Conservation (phyloP, 257 asterid genomes). For the Primulina eburnea region DNA sequence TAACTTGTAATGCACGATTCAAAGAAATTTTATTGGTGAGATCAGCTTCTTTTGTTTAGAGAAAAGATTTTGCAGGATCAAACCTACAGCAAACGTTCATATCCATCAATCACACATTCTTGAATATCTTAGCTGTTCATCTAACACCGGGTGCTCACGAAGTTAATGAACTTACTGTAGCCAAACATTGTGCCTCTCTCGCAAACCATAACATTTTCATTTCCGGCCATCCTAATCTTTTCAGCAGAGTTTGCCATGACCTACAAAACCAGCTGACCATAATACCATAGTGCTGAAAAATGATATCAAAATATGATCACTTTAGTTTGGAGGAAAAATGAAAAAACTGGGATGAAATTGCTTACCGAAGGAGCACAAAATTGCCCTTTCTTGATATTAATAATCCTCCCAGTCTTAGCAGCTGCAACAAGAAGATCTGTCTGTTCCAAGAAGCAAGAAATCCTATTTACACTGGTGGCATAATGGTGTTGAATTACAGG, state of each 20-base stretch:
- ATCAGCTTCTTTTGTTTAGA: background rate
- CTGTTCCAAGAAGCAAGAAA: constrained; percentile 40
- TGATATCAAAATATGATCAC: constrained; percentile 1
- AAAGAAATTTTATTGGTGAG: background rate
- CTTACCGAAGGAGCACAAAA: constrained; percentile 87
- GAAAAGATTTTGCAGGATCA: background rate
- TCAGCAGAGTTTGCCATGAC: constrained; percentile 94
- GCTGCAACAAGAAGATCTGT: constrained; percentile 95
- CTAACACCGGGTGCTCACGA: background rate
- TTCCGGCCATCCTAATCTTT: constrained; percentile 90
- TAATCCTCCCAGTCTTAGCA: constrained; percentile 81
- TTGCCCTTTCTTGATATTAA: constrained; percentile 93
- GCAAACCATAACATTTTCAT: constrained; percentile 94
- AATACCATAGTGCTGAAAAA: constrained; percentile 18
- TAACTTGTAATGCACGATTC: background rate
- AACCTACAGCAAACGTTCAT: background rate
- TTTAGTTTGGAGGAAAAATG: background rate
- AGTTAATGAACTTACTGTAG: constrained; percentile 57
- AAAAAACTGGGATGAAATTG: background rate
- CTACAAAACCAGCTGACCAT: constrained; percentile 38
- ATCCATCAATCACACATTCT: background rate
- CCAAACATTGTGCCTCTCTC: constrained; percentile 99
- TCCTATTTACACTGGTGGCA: constrained; percentile 6
- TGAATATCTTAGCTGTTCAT: background rate
- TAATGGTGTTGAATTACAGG: constrained; percentile 9